Percentiles rank a stretch among this genome's conserved stretches.
These are phyloP conservation scores for Colletotrichum lentis DNA, from an alignment of 2,329 filamentous ascomycete species.

Conservation along the genomic window DNA sequence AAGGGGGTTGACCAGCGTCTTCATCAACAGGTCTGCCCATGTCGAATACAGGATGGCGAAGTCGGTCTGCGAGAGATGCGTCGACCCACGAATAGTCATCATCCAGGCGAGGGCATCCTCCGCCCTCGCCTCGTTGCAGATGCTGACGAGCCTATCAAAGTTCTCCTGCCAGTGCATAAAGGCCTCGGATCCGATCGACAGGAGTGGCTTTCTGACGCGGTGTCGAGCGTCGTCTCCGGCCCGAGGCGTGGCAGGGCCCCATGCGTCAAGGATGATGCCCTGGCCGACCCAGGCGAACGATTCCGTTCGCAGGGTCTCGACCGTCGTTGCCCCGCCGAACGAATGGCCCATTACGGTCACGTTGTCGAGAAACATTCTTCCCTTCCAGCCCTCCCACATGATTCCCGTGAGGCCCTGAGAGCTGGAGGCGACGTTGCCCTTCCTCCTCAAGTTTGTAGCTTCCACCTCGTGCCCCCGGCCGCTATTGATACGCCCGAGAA, in stretches of 20 bases:
- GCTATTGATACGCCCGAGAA: constrained; percentile 63
- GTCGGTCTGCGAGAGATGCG: constrained; percentile 72
- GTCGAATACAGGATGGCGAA: constrained; percentile 71
- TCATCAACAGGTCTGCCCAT: constrained; percentile 65
- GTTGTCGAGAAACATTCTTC: constrained; percentile 60
- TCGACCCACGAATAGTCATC: constrained; percentile 64
- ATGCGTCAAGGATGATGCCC: constrained; percentile 72
- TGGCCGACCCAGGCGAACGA: constrained; percentile 66
- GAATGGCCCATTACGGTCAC: constrained; percentile 72
- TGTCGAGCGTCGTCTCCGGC: constrained; percentile 54
- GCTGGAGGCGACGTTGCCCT: constrained; percentile 66
- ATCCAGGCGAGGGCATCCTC: constrained; percentile 59
- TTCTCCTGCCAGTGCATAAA: constrained; percentile 76
- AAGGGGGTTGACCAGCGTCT: constrained; percentile 69
- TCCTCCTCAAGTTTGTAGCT: constrained; percentile 61
- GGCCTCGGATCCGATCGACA: constrained; percentile 72
- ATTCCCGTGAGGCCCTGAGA: constrained; percentile 65
- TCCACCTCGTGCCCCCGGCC: constrained; percentile 62
- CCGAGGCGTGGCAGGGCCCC: constrained; percentile 62
- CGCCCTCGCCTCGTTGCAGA: constrained; percentile 64
- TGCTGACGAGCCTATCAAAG: constrained; percentile 63
- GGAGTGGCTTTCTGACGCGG: constrained; percentile 60
- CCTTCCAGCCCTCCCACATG: constrained; percentile 65
- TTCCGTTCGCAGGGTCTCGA: constrained; percentile 65
- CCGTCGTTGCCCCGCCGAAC: constrained; percentile 71